Evolutionary conservation across 2,329 filamentous ascomycete species (phyloP).

Genomic region (Aspergillus sp.): DNA sequence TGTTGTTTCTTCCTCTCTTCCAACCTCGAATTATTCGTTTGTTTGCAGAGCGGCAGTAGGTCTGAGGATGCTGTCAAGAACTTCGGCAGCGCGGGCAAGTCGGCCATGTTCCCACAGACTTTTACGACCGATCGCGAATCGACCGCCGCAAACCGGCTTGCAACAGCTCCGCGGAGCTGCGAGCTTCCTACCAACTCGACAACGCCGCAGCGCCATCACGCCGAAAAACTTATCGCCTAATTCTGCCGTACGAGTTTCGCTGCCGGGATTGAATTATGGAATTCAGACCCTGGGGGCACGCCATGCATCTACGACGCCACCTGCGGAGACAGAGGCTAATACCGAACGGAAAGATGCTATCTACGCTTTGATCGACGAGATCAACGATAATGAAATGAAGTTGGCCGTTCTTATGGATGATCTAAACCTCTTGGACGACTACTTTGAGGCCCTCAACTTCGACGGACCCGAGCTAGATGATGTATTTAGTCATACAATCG

Average conservation of each 20-base stretch:
- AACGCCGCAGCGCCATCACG: conserved; percentile 14
- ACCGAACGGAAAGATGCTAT: conserved; percentile 29
- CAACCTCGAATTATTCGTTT: conserved; percentile 9
- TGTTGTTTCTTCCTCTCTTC: conserved; percentile 11
- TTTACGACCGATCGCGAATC: conserved; percentile 22
- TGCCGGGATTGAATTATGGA: neutral
- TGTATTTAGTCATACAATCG: conserved; percentile 28
- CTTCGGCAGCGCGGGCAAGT: conserved; percentile 29
- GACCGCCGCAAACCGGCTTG: conserved; percentile 18
- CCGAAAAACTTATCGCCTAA: conserved; percentile 7
- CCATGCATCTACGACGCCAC: conserved; percentile 22
- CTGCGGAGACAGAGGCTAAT: conserved; percentile 15
- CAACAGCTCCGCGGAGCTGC: conserved; percentile 28
- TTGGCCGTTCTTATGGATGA: conserved; percentile 37
- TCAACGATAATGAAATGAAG: conserved; percentile 36
- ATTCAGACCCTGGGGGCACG: conserved; percentile 19
- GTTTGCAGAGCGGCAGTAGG: conserved; percentile 9
- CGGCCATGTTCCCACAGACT: conserved; percentile 28
- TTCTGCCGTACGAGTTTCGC: neutral
- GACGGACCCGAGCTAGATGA: conserved; percentile 29
- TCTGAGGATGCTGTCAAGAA: conserved; percentile 36
- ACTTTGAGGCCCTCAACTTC: conserved; percentile 21
- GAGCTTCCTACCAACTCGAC: conserved; percentile 16
- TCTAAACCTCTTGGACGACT: conserved; percentile 30
- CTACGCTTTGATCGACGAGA: conserved; percentile 38